Base-by-base conservation (phyloP, 2,329 filamentous ascomycete genomes). In the Pestalotiopsis sp. region DNA sequence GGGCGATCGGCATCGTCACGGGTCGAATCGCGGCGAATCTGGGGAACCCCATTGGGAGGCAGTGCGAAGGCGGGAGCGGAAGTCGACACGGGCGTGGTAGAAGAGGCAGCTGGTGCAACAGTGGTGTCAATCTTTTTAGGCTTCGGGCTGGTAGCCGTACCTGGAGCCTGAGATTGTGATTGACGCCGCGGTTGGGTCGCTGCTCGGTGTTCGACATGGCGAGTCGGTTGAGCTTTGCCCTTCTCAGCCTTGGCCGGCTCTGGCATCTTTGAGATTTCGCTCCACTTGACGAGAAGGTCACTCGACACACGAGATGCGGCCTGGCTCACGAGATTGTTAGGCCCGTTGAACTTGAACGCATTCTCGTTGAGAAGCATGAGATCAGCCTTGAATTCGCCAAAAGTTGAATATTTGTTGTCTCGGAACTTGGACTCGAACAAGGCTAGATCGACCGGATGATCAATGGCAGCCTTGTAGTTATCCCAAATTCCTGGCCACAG, bases 1-100 rank as follows among this genome's bases (percentile, higher is more conserved):
- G 95, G 95, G 65, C 96, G 90, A 72, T 90, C 88, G 68, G 91
- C 92, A 73, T 94, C 93, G 4, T 88, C 87, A 68, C 91, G 92
- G 5, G 90, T 91, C 1, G 93, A 97, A 75, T 97, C 94, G 23
- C 95, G 92, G 66, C 96, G 92, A 72, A 96, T 96, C 52, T 94
- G 86, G 9, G 94, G 94, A 52, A 93, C 86, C 1, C 93, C 93
- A 73, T 93, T 90, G 1, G 93, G 89, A 27, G 92, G 90, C 12
- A 97, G 84, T 2, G 94, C 93, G 80, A 94, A 97, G 0, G 92
- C 88, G 38, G 86, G 86, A 4, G 83, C 81, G 23, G 85, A 82
- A 45, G 84, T 78, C 2, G 82, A 79, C 38, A 80, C 74, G 23
- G 80, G 74, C 14, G 80, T 75, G 4, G 80, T 68, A 12, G 80